Evolutionary conservation across 2,329 filamentous ascomycete species (phyloP).

Genomic region (Drechslerella stenobrocha): DNA sequence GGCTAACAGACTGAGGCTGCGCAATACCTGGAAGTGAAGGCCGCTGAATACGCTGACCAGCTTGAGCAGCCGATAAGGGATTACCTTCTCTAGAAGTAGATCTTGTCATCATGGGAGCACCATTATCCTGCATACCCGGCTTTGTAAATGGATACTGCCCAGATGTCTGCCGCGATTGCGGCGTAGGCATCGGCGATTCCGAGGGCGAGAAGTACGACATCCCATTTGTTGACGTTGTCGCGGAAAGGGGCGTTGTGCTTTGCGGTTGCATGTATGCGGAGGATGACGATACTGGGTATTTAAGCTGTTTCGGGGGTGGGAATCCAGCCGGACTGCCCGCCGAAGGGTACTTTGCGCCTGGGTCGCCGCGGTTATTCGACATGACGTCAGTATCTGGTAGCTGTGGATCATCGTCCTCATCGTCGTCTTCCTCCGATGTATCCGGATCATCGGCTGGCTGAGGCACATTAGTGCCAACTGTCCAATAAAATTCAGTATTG

Average conservation of each 20-base stretch:
- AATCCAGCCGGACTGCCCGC: slow-evolving; percentile 24
- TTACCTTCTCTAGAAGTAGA: slow-evolving; percentile 77
- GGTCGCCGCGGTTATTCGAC: slow-evolving; percentile 51
- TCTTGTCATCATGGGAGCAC: slow-evolving; percentile 73
- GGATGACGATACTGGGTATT: slow-evolving; percentile 42
- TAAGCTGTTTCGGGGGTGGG: slow-evolving; percentile 36
- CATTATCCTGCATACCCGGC: slow-evolving; percentile 48
- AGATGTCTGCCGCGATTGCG: slow-evolving; percentile 61
- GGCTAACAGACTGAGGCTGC: slow-evolving; percentile 55
- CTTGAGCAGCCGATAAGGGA: slow-evolving; percentile 55
- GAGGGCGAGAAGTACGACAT: slow-evolving; percentile 93
- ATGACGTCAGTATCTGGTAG: slow-evolving; percentile 17
- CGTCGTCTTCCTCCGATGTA: slow-evolving; percentile 55
- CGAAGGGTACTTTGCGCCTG: slow-evolving; percentile 47
- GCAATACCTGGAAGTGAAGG: slow-evolving; percentile 77
- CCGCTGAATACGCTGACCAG: slow-evolving; percentile 60
- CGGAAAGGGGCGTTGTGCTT: slow-evolving; percentile 54
- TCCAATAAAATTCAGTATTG: slow-evolving; percentile 52
- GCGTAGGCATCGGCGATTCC: slow-evolving; percentile 76
- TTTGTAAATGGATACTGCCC: slow-evolving; percentile 76
- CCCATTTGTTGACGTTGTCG: slow-evolving; percentile 58
- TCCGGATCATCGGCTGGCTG: slow-evolving; percentile 40
- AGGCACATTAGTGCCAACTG: slow-evolving; percentile 50
- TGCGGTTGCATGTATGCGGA: slow-evolving; percentile 34
- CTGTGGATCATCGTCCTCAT: slow-evolving; percentile 67